Conservation (phyloP, 1,284 basidiomycete species). For the Fistulinella staudtii region DNA sequence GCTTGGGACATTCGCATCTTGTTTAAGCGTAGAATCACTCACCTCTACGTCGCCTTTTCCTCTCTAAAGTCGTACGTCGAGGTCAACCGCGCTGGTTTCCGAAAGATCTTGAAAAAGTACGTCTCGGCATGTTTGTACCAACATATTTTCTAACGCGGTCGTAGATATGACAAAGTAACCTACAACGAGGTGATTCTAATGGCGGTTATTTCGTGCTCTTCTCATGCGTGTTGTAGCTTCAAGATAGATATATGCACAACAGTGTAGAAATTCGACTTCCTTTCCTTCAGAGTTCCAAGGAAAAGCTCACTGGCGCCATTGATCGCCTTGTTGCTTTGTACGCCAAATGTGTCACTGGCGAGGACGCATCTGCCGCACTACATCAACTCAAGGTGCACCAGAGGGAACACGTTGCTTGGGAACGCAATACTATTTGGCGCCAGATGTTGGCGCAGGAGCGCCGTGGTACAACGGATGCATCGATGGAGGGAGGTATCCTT, state of each 20-base stretch:
- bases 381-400: conserved; percentile 87
- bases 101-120: conserved; percentile 96
- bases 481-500: conserved; percentile 47
- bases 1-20: conserved; percentile 87
- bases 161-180: conserved; percentile 92
- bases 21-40: conserved; percentile 89
- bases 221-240: conserved; percentile 48
- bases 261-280: conserved; percentile 69
- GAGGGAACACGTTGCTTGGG: conserved; percentile 92
- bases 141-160: conserved; percentile 4
- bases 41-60: conserved; percentile 81
- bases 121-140: conserved; percentile 15
- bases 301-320: conserved; percentile 62
- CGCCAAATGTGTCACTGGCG: conserved; percentile 81
- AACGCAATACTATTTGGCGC: conserved; percentile 94
- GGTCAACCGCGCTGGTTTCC: conserved; percentile 91
- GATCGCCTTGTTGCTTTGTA: conserved; percentile 72
- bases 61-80: conserved; percentile 91
- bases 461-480: conserved; percentile 50
- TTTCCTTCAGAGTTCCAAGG: conserved; percentile 64
- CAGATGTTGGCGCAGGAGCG: conserved; percentile 95
- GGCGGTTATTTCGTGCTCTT: neutral
- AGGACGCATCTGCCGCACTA: conserved; percentile 68
- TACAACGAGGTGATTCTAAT: conserved; percentile 55
- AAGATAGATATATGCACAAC: conserved; percentile 78